Evolutionary conservation across 2,329 filamentous ascomycete species (phyloP).

Genomic region (Myriosclerotinia scirpicola): DNA sequence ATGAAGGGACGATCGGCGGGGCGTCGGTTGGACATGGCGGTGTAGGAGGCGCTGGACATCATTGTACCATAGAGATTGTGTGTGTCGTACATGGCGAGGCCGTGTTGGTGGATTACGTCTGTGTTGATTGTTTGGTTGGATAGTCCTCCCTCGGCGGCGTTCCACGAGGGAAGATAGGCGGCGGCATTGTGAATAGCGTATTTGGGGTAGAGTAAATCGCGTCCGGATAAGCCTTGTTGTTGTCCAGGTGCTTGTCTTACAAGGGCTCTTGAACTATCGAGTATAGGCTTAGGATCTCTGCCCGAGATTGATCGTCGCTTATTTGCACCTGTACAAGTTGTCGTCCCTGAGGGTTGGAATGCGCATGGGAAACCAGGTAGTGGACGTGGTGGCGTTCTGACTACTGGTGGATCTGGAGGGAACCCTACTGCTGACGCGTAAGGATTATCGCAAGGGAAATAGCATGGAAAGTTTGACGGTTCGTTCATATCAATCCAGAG

Average conservation of each 20-base stretch:
- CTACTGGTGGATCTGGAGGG: constrained; percentile 62
- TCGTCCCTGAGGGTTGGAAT: constrained; percentile 59
- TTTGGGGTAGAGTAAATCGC: constrained; percentile 63
- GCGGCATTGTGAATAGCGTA: constrained; percentile 66
- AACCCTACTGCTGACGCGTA: constrained; percentile 46
- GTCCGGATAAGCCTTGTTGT: constrained; percentile 58
- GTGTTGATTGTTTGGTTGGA: constrained; percentile 64
- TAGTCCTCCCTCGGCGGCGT: constrained; percentile 48
- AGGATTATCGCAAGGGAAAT: constrained; percentile 54
- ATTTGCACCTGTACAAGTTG: constrained; percentile 39
- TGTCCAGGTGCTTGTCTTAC: constrained; percentile 41
- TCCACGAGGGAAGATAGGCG: constrained; percentile 48
- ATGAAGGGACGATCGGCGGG: constrained; percentile 65
- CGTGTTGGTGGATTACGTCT: constrained; percentile 66
- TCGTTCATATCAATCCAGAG: constrained; percentile 76
- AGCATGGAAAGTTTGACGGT: constrained; percentile 51
- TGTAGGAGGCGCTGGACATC: constrained; percentile 67
- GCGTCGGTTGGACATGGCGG: constrained; percentile 65
- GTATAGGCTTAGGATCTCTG: not conserved
- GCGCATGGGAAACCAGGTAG: constrained; percentile 68
- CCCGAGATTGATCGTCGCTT: constrained; percentile 25
- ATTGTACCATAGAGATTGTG: constrained; percentile 77
- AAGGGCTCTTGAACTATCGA: not conserved
- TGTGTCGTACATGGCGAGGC: constrained; percentile 68
- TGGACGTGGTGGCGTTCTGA: constrained; percentile 61